Conservation (phyloP, 2,329 filamentous ascomycete species). For the Penicillium sp. region DNA sequence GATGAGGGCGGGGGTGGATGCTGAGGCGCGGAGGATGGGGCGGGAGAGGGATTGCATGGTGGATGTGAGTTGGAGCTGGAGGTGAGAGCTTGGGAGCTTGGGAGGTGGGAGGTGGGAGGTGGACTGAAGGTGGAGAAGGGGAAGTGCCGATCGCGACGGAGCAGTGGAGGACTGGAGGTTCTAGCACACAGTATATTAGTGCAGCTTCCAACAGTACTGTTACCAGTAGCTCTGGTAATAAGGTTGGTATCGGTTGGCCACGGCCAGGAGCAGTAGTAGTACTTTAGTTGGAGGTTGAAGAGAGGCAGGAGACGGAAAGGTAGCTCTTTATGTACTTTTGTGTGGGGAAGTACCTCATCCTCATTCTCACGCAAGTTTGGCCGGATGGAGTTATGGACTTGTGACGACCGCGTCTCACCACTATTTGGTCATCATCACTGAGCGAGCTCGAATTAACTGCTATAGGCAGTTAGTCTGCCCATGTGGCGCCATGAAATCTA, state of each 20-base stretch:
- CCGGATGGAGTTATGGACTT: not conserved
- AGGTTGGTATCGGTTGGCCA: not conserved
- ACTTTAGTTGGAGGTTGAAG: no score
- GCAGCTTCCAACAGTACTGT: no score
- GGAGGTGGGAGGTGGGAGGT: not conserved
- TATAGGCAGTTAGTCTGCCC: no score
- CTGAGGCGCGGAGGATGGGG: constrained; percentile 19
- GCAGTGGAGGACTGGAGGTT: no score
- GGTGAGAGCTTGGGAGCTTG: not conserved
- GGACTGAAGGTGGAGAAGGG: not conserved
- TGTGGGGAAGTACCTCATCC: not conserved
- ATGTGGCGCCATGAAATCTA: no score
- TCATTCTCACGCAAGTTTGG: not conserved
- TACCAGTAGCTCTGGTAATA: no score
- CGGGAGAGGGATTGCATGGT: constrained; percentile 22
- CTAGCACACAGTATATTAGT: not conserved
- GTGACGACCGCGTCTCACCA: not conserved
- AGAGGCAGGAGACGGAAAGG: not conserved
- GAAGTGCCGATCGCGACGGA: not conserved
- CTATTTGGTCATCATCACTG: not conserved
- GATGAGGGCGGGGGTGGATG: not conserved
- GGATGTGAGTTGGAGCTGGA: not conserved
- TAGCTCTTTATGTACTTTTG: not conserved
- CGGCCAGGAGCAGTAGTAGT: not conserved
- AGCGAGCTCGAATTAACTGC: no score